Percentiles rank a stretch among this genome's conserved stretches.
Conservation (phyloP, 2,329 filamentous ascomycete species). For the Pestalotiopsis sp. region DNA sequence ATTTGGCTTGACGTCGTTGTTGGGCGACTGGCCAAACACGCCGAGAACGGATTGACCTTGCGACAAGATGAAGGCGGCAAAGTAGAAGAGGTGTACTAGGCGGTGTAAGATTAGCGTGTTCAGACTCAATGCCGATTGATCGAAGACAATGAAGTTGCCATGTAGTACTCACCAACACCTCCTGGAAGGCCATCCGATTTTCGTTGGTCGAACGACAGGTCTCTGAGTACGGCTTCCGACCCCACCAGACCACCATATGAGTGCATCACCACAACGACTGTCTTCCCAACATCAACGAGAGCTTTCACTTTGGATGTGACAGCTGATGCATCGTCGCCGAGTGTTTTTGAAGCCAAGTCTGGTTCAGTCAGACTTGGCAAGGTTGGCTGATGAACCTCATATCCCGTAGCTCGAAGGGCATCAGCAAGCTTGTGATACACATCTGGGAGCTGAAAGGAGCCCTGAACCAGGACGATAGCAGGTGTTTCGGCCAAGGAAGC, state of each 20-base stretch:
- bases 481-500: background rate
- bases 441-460: constrained; percentile 14
- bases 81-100: constrained; percentile 19
- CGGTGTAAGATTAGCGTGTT: background rate
- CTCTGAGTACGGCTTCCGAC: constrained; percentile 19
- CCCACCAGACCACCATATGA: constrained; percentile 26
- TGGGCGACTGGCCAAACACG: constrained; percentile 10
- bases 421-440: constrained; percentile 8
- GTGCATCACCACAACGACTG: constrained; percentile 25
- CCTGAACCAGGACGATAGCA: constrained; percentile 13
- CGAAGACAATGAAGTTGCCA: background rate
- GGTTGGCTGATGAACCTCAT: constrained; percentile 10
- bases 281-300: constrained; percentile 17
- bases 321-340: constrained; percentile 5
- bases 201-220: constrained; percentile 18
- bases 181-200: background rate
- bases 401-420: background rate
- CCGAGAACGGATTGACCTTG: constrained; percentile 20
- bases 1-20: constrained; percentile 11
- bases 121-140: background rate
- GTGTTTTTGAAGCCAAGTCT: constrained; percentile 10
- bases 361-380: constrained; percentile 8
- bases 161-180: constrained; percentile 10
- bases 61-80: constrained; percentile 21
- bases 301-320: background rate